Evolutionary conservation across 169 alveolate species (phyloP), one percentile per base, ranked within the genome.

Genomic region (Plasmodium billcollinsi): DNA sequence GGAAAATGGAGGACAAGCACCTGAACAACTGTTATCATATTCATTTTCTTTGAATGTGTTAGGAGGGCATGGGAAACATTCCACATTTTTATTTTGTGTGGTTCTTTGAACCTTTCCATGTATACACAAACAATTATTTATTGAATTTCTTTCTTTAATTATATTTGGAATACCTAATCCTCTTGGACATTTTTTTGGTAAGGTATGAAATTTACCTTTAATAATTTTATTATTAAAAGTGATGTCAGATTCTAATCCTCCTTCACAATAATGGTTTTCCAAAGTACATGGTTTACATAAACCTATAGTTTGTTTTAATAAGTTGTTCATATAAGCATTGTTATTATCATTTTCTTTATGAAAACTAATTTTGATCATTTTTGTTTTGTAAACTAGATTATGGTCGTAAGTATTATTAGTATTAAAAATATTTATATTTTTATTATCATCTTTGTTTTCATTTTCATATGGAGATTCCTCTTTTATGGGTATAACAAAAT

Each of bases 1-100:
- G 20, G 95, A 88, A 70, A 83, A 94, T n/a, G 73, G 93, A n/a
- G 91, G 93, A 59, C 96, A 94, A 15, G 74, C 90, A 24, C 94
- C 96, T 12, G 92, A 76, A 58, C 96, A 94, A 54, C 91, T 74
- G 47, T 90, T 86, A 29, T 92, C 93, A 62, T 89, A 88, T 74
- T 88, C 90, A 8, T 49, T 78, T 66, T 89, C 95, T 59, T 92
- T 94, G 73, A 78, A 94, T 45, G 95, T 94, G 4, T 94, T 95
- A 18, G 95, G 94, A 15, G 92, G 88, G 12, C 92, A 86, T 18
- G 88, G 80, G 69, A 86, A 47, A 54, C 92, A 86, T 58, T 86
- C 73, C 20, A 86, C 63, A 11, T 15, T 49, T 24, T 86, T 86
- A 24, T 72, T 88, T 72, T 86, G 15, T 83, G 74, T 69, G 11